Conservation (phyloP, 345 rosid species). For the Syzygium oleosum region DNA sequence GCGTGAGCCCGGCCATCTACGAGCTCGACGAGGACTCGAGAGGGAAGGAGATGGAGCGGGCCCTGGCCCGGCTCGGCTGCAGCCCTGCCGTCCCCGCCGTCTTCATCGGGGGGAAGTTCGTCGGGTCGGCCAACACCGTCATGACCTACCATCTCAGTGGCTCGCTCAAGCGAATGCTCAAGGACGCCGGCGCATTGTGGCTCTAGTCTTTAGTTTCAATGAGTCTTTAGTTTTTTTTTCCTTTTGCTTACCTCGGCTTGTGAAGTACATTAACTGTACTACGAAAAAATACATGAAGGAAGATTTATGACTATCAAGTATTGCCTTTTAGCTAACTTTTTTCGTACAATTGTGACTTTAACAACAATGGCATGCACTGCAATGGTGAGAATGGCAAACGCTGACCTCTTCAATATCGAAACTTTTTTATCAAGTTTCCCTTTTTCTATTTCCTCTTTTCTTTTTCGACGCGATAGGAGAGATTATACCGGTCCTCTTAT, state of each 20-base stretch:
- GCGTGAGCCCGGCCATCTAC: conserved; percentile 67
- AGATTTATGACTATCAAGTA: not conserved
- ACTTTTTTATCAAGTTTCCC: not conserved
- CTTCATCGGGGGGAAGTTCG: conserved; percentile 81
- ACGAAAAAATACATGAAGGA: not conserved
- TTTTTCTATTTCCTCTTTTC: not conserved
- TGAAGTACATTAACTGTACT: not conserved
- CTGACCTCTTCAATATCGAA: not conserved
- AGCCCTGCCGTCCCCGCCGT: conserved; percentile 75
- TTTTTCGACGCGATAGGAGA: not conserved
- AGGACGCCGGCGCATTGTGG: conserved; percentile 86
- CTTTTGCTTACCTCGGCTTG: not conserved
- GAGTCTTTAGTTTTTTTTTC: not conserved
- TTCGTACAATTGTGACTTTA: not conserved
- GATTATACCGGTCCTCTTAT: not conserved
- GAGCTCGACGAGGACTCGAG: conserved; percentile 73
- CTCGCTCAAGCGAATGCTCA: conserved; percentile 70
- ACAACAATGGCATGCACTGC: not conserved
- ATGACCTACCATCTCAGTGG: conserved; percentile 92
- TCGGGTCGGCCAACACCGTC: conserved; percentile 74
- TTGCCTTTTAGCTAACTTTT: not conserved
- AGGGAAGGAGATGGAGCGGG: conserved; percentile 76
- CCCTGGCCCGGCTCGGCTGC: conserved; percentile 64
- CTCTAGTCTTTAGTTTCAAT: conserved; percentile 22
- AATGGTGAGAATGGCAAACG: not conserved